Conservation (phyloP, 768 basidiomycete genomes). For the Glaciozyma martinii region DNA sequence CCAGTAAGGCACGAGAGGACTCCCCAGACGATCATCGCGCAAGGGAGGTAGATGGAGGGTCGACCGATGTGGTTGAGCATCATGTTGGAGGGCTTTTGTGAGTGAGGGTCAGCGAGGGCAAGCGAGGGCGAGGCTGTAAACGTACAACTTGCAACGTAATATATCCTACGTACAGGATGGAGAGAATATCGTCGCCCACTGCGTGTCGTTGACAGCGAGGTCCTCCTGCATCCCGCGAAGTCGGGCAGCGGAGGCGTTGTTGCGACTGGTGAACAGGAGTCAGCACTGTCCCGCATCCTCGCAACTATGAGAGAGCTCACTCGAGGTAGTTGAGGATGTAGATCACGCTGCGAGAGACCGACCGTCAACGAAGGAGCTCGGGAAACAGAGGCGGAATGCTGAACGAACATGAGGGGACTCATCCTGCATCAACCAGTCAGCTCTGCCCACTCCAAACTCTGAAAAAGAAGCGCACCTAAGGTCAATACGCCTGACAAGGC, state of each 20-base stretch:
- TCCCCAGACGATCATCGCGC: constrained; percentile 53
- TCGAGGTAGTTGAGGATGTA: constrained; percentile 29
- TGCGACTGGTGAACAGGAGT: neutral
- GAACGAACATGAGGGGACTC: too few species aligned
- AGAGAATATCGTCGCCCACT: constrained; percentile 32
- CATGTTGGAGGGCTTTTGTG: constrained; percentile 36
- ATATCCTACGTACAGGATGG: constrained; percentile 28
- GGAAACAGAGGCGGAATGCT: too few species aligned
- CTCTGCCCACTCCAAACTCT: too few species aligned
- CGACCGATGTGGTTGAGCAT: constrained; percentile 34
- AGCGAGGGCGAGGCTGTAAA: too few species aligned
- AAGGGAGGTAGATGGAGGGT: constrained; percentile 39
- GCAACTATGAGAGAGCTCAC: too few species aligned
- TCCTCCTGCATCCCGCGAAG: constrained; percentile 35
- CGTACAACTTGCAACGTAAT: too few species aligned
- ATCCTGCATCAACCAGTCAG: too few species aligned
- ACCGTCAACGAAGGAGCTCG: constrained; percentile 9
- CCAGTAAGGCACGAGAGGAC: constrained; percentile 28
- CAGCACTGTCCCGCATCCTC: too few species aligned
- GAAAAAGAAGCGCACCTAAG: constrained; percentile 19
- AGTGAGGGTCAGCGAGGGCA: too few species aligned
- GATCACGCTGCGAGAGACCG: constrained; percentile 26
- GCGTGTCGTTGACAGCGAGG: constrained; percentile 32
- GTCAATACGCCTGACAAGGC: constrained; percentile 39
- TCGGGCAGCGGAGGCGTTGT: constrained; percentile 26